phyloP scores from a whole-genome alignment of 2,329 filamentous ascomycete species.

The Dichotomopilus funicola region DNA sequence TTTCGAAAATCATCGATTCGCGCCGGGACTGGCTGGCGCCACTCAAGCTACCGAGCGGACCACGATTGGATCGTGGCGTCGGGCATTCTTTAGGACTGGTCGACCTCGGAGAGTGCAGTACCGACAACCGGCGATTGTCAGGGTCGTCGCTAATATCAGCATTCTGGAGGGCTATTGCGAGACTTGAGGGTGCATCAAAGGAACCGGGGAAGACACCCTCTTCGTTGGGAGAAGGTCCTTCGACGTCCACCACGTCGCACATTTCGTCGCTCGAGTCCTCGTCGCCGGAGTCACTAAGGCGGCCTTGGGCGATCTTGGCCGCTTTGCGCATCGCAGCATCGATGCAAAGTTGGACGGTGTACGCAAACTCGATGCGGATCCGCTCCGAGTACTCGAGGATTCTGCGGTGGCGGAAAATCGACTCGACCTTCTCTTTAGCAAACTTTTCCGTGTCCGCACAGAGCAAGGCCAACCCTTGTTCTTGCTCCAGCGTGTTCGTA shows the following conservation, averaged over 20 bases:
- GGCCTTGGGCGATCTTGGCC: constrained; percentile 76
- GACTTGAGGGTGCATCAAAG: constrained; percentile 50
- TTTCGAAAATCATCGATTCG: constrained; percentile 73
- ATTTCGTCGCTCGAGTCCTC: constrained; percentile 33
- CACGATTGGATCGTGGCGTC: constrained; percentile 78
- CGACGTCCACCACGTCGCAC: constrained; percentile 37
- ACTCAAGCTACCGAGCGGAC: constrained; percentile 49
- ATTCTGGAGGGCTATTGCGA: constrained; percentile 49
- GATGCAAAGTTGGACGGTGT: constrained; percentile 92
- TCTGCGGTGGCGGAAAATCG: constrained; percentile 81
- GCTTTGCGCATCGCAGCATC: constrained; percentile 87
- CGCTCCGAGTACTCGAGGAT: constrained; percentile 96
- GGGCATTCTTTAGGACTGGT: constrained; percentile 86
- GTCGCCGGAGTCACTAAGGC: constrained; percentile 70
- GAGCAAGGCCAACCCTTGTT: constrained; percentile 80
- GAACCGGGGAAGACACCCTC: constrained; percentile 51
- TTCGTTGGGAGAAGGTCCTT: constrained; percentile 39
- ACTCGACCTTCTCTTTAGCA: constrained; percentile 83
- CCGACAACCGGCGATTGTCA: constrained; percentile 41
- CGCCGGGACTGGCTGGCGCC: constrained; percentile 62
- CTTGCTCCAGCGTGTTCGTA: constrained; percentile 83
- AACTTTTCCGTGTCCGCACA: constrained; percentile 83
- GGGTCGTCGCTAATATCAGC: constrained; percentile 36
- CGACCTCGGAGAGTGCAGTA: constrained; percentile 72
- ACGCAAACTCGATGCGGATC: constrained; percentile 87